Conservation (phyloP, 371 early-diverging fungal species). For the Lichtheimia ornata region DNA sequence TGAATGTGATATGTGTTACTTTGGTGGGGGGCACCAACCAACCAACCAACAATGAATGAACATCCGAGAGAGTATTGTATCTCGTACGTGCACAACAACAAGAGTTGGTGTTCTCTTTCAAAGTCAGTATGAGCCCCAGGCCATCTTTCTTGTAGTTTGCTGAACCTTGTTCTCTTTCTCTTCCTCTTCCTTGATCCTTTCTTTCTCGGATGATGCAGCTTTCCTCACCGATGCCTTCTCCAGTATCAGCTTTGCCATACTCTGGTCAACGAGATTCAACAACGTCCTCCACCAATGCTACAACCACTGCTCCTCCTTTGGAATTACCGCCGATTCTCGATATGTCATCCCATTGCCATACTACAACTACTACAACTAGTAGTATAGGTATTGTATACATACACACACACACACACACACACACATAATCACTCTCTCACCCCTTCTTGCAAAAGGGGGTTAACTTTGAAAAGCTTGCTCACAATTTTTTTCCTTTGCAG, state of each 20-base stretch:
- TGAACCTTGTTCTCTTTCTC: constrained; percentile 2
- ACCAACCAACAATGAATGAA: constrained; percentile 1
- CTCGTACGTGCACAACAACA: constrained; percentile 1
- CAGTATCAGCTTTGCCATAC: constrained; percentile 2
- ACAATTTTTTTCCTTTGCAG: constrained; percentile 4
- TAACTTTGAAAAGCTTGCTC: not conserved
- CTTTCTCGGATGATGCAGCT: constrained; percentile 6
- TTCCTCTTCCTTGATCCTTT: constrained; percentile 4
- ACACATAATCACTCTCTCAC: not conserved
- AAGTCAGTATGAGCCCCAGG: constrained; percentile 20
- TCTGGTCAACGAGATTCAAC: not conserved
- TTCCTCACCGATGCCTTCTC: constrained; percentile 18
- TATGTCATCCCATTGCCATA: constrained; percentile 3
- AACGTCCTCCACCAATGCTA: constrained; percentile 8
- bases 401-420: not conserved
- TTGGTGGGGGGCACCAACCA: too few species aligned
- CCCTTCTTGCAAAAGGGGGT: too few species aligned
- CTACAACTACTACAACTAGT: too few species aligned
- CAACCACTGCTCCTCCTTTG: not conserved
- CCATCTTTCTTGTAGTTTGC: constrained; percentile 8
- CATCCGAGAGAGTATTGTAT: not conserved
- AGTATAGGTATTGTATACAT: too few species aligned
- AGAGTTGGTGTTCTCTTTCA: constrained; percentile 4
- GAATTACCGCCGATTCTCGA: constrained; percentile 26
- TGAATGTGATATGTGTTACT: too few species aligned